Evolutionary conservation across 2,329 filamentous ascomycete species (phyloP).

Genomic region (Colletotrichum sp.): DNA sequence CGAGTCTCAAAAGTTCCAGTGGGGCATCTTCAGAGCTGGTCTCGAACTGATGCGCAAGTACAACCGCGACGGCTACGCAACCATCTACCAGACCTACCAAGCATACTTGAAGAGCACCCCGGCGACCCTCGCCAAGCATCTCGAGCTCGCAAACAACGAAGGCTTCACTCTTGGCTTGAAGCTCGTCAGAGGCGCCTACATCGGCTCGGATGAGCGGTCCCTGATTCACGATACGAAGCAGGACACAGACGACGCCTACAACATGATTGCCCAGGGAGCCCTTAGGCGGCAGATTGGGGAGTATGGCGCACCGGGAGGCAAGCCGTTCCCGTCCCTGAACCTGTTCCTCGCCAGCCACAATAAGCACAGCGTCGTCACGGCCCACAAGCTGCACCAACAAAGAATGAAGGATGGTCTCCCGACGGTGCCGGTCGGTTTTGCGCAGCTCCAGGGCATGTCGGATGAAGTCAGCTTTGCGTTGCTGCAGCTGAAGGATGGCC

Average conservation of each 20-base stretch:
- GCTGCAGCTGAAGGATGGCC: constrained; percentile 26
- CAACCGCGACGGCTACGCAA: constrained; percentile 68
- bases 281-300: constrained; percentile 67
- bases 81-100: constrained; percentile 84
- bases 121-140: constrained; percentile 60
- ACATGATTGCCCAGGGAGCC: constrained; percentile 71
- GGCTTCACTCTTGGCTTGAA: constrained; percentile 75
- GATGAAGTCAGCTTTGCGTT: constrained; percentile 83
- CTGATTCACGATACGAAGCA: constrained; percentile 76
- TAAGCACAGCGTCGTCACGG: constrained; percentile 49
- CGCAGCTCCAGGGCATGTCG: constrained; percentile 70
- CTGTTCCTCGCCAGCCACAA: constrained; percentile 90
- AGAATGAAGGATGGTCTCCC: constrained; percentile 51
- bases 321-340: constrained; percentile 59
- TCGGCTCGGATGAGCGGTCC: constrained; percentile 71
- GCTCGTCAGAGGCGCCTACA: constrained; percentile 77
- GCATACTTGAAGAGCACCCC: constrained; percentile 74
- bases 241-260: constrained; percentile 75
- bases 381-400: constrained; percentile 63
- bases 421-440: constrained; percentile 44
- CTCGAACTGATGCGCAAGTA: constrained; percentile 76
- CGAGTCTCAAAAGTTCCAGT: constrained; percentile 80
- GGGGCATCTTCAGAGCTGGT: constrained; percentile 82
- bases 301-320: constrained; percentile 28
- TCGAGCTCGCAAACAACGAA: constrained; percentile 61